A percentile compares a stretch with the other conserved stretches of the same genome.
phyloP scores from a whole-genome alignment of 2,329 filamentous ascomycete species.

The Aureobasidium uvarum region DNA sequence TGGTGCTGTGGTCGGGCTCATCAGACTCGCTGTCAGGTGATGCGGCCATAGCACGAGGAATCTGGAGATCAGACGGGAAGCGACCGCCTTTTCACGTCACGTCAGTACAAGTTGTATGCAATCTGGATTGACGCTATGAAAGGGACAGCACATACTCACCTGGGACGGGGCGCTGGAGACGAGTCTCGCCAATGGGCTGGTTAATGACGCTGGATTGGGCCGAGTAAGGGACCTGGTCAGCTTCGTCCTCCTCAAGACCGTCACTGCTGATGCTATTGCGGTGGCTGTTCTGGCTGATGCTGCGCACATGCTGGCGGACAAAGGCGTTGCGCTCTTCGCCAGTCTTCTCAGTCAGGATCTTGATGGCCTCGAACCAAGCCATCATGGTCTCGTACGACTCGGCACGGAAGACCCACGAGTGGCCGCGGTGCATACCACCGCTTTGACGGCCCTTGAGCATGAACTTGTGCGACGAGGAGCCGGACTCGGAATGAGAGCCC shows the following conservation, averaged over 20 bases:
- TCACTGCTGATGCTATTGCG: conserved; percentile 58
- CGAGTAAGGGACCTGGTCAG: conserved; percentile 64
- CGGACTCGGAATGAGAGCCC: conserved; percentile 80
- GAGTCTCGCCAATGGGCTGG: conserved; percentile 41
- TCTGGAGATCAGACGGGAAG: conserved; percentile 91
- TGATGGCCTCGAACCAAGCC: conserved; percentile 94
- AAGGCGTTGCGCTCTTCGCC: conserved; percentile 86
- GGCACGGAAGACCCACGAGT: conserved; percentile 67
- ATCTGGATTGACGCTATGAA: conserved; percentile 30
- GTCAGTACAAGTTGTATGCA: background rate
- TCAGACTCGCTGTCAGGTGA: conserved; percentile 76
- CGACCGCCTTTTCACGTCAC: conserved; percentile 53
- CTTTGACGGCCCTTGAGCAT: conserved; percentile 95
- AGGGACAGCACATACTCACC: conserved; percentile 58
- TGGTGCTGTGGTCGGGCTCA: conserved; percentile 57
- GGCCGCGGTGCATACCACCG: conserved; percentile 81
- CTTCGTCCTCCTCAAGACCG: conserved; percentile 74
- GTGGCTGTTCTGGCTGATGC: conserved; percentile 63
- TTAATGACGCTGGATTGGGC: conserved; percentile 47
- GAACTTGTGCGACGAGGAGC: conserved; percentile 92
- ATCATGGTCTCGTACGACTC: conserved; percentile 89
- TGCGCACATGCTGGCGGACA: conserved; percentile 77
- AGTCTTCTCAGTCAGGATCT: conserved; percentile 80
- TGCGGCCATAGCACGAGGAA: conserved; percentile 61
- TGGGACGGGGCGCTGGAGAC: conserved; percentile 72